These are phyloP conservation scores for Penicillium subrubescens DNA, from an alignment of 495 filamentous ascomycete species.

Conservation along the genomic window DNA sequence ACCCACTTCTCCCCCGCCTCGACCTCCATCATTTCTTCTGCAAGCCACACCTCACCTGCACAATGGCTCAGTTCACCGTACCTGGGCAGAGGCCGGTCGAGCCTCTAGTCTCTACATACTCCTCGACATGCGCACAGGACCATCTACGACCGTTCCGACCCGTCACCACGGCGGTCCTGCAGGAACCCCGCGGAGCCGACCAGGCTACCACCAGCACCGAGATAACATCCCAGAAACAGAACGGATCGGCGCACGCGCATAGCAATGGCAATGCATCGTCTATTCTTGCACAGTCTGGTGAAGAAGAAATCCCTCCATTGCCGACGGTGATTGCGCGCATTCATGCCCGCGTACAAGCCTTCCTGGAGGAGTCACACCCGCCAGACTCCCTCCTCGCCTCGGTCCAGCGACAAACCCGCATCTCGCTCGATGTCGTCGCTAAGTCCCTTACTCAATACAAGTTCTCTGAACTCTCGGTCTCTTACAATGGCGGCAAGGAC, in stretches of 20 bases:
- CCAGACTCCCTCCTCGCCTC: constrained; percentile 57
- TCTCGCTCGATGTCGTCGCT: constrained; percentile 69
- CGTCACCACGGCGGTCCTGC: neutral
- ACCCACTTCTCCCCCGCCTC: constrained; percentile 22
- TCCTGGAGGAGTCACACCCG: constrained; percentile 63
- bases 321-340: constrained; percentile 59
- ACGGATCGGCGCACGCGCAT: constrained; percentile 11
- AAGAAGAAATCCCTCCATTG: constrained; percentile 28
- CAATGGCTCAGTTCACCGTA: constrained; percentile 17
- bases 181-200: constrained; percentile 19
- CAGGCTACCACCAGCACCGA: constrained; percentile 5
- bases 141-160: constrained; percentile 24
- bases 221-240: constrained; percentile 11
- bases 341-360: constrained; percentile 64
- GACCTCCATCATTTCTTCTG: constrained; percentile 13
- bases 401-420: constrained; percentile 72
- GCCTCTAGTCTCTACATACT: neutral
- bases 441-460: constrained; percentile 72
- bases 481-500: constrained; percentile 98
- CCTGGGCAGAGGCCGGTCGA: constrained; percentile 4
- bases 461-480: constrained; percentile 79
- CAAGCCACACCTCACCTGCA: constrained; percentile 8
- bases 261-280: constrained; percentile 8
- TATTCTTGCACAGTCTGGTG: neutral
- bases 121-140: constrained; percentile 11